Percentiles rank a stretch among this genome's conserved stretches.
Evolutionary conservation across 495 filamentous ascomycete genomes (phyloP).

Genomic region (Tuber umbilicatum): DNA sequence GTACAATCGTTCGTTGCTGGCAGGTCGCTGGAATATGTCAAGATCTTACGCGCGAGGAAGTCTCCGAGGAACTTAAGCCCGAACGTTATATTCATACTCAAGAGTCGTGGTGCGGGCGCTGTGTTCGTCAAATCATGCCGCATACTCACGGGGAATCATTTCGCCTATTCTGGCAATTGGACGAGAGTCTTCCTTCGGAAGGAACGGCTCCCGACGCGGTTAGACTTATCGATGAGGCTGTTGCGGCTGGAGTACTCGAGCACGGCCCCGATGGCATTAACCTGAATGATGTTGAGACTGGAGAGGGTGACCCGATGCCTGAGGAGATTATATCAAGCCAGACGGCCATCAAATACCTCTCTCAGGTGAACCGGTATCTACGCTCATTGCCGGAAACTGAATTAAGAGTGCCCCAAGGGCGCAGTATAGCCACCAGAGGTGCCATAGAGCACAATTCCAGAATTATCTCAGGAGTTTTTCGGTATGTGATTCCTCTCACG

Average conservation of each 20-base stretch:
- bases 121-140: constrained; percentile 18
- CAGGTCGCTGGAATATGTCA: constrained; percentile 31
- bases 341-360: constrained; percentile 26
- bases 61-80: constrained; percentile 19
- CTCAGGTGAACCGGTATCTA: constrained; percentile 32
- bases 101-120: constrained; percentile 22
- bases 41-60: constrained; percentile 24
- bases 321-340: constrained; percentile 29
- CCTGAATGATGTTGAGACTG: constrained; percentile 19
- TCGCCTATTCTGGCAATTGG: constrained; percentile 24
- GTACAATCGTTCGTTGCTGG: constrained; percentile 33
- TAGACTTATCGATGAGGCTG: constrained; percentile 28
- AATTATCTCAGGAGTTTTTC: constrained; percentile 32
- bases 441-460: constrained; percentile 30
- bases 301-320: constrained; percentile 17
- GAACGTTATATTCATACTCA: constrained; percentile 28
- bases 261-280: constrained; percentile 27
- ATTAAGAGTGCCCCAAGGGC: constrained; percentile 29
- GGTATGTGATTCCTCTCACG: constrained; percentile 16
- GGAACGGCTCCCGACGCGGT: constrained; percentile 16
- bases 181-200: constrained; percentile 18
- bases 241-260: constrained; percentile 26
- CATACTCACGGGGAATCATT: constrained; percentile 12
- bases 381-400: constrained; percentile 32
- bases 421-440: constrained; percentile 22